Evolutionary conservation across 257 asterid species (phyloP).

Genomic region (Petunia axillaris): DNA sequence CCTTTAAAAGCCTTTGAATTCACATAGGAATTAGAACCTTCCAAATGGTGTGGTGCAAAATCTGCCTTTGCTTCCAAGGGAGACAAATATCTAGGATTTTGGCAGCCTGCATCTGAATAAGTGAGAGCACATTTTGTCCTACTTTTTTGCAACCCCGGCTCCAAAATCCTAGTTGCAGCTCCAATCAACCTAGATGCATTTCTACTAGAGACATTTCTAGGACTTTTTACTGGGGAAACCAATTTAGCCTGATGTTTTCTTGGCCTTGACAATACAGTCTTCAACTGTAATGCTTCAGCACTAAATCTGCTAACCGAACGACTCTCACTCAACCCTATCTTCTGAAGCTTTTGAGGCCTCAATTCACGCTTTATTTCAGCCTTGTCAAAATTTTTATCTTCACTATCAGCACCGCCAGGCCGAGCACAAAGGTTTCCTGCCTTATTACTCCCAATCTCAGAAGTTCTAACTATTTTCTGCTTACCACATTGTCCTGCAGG

Average conservation of each 20-base stretch:
- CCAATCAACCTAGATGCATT: conserved; percentile 72
- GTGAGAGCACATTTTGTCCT: conserved; percentile 62
- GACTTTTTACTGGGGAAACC: conserved; percentile 72
- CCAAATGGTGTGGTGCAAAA: conserved; percentile 32
- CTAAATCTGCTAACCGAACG: conserved; percentile 55
- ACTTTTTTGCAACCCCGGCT: conserved; percentile 76
- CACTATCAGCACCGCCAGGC: conserved; percentile 30
- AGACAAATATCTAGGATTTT: conserved; percentile 27
- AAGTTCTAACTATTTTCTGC: conserved; percentile 43
- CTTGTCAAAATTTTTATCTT: conserved; percentile 45
- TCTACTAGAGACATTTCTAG: conserved; percentile 59
- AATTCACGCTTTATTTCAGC: conserved; percentile 56
- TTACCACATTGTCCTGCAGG: conserved; percentile 59
- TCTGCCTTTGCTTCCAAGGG: conserved; percentile 37
- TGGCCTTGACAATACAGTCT: conserved; percentile 62
- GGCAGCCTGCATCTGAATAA: conserved; percentile 37
- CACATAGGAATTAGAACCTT: conserved; percentile 32
- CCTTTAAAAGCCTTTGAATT: conserved; percentile 32
- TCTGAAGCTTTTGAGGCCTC: conserved; percentile 91
- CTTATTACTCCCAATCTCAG: conserved; percentile 35
- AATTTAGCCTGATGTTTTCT: conserved; percentile 68
- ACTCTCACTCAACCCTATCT: conserved; percentile 62
- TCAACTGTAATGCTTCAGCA: conserved; percentile 63
- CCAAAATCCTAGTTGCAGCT: conserved; percentile 83
- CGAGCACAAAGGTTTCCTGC: conserved; percentile 34